A percentile compares a stretch with the other conserved stretches of the same genome.
These are phyloP conservation scores for Debaryomyces fabryi DNA, from an alignment of 1,139 yeast species.

Conservation along the genomic window DNA sequence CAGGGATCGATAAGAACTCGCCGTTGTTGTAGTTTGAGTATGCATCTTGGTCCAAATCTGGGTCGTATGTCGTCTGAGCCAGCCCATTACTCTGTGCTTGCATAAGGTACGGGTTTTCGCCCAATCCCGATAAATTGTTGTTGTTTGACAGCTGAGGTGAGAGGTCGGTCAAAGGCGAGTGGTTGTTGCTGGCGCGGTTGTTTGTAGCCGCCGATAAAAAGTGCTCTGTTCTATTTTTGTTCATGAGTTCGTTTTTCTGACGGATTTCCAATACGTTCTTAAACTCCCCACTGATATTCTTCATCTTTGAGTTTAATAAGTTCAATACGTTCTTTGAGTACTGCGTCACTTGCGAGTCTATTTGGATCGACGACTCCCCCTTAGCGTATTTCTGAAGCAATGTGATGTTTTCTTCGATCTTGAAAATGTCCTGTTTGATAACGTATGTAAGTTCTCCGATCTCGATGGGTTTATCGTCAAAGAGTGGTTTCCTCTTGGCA, in stretches of 20 bases:
- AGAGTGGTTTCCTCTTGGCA: conserved; percentile 89
- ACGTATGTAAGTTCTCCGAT: conserved; percentile 90
- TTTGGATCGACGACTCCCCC: conserved; percentile 48
- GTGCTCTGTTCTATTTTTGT: conserved; percentile 83
- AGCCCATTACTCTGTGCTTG: conserved; percentile 18
- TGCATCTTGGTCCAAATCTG: conserved; percentile 39
- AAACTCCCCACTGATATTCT: conserved; percentile 90
- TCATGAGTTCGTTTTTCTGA: conserved; percentile 80
- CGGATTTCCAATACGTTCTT: conserved; percentile 84
- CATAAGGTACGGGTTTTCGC: conserved; percentile 48
- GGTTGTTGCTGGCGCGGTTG: conserved; percentile 27
- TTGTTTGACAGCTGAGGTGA: conserved; percentile 1
- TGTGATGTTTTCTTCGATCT: conserved; percentile 77
- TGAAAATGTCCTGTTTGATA: conserved; percentile 89
- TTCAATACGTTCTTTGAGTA: conserved; percentile 88
- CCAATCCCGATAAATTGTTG: conserved; percentile 21
- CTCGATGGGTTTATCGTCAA: conserved; percentile 93
- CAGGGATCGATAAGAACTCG: conserved; percentile 62
- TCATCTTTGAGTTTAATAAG: conserved; percentile 82
- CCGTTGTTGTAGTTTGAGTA: conserved; percentile 31
- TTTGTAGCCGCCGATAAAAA: conserved; percentile 59
- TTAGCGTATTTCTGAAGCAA: conserved; percentile 59
- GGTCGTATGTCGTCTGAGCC: conserved; percentile 33
- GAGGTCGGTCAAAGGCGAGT: conserved; percentile 26
- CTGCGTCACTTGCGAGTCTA: conserved; percentile 62